Evolutionary conservation across 2,329 filamentous ascomycete genomes (phyloP), one percentile per base, ranked within the genome.

Genomic region (Monilinia fructigena): DNA sequence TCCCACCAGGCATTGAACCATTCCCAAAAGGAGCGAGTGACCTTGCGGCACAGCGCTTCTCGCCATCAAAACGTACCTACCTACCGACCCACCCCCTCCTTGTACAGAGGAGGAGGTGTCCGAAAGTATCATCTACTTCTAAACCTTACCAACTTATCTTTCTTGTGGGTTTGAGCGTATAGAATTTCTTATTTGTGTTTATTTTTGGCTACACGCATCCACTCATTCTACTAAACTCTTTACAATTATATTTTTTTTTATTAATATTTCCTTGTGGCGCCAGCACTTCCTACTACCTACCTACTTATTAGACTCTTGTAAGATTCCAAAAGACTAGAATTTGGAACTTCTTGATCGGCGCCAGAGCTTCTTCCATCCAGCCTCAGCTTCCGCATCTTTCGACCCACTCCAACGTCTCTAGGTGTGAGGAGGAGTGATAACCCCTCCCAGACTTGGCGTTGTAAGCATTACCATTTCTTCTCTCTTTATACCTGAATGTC

Each of bases 181-280:
- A 60, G 35, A 5, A 28, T 35, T 48, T 47, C 16, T 60, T 48
- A 35, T 48, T 23, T 23, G 23, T 23, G 23, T 23, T 23, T 60
- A 65, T 65, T 59, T 58, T 65, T 59, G 62, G 52, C 54, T 59
- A 65, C 53, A 47, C 62, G 62, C 62, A 64, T 64, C 52, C 48
- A 50, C n/a, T 40, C 53, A 23, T 31, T 18, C 31, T 64, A 23
- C 62, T 64, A 64, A 50, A 47, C 42, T 64, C 53, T 38, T 64
- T 35, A 28, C 53, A 20, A 55, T 26, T 18, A 31, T 31, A 47
- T 38, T 45, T 8, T 45, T 8, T 35, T 35, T 35, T 35, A 35
- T 35, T 35, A 35, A 48, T 45, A 38, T 28, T 38, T 26, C 18
- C n/a, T 48, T 26, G 53, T 59, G 53, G 42, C 58, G 53, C 62